Conservation (phyloP, 345 rosid species). For the Nasturtium officinale region DNA sequence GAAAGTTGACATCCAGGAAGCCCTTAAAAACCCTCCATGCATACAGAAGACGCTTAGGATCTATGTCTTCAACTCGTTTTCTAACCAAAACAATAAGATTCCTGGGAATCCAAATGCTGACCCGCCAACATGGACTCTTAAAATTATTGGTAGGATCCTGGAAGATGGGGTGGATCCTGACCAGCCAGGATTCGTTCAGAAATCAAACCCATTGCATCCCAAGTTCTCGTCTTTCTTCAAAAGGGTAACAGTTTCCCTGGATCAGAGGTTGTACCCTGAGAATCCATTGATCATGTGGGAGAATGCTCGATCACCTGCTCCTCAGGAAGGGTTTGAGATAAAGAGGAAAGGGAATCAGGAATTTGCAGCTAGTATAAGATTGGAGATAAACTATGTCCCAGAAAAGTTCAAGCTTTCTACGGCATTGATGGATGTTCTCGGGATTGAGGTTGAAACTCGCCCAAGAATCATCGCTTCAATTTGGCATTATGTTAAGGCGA, state of each 20-base stretch:
- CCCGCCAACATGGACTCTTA: slow-evolving; percentile 93
- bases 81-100: slow-evolving; percentile 77
- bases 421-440: slow-evolving; percentile 88
- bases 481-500: slow-evolving; percentile 99
- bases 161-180: slow-evolving; percentile 96
- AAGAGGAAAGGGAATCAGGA: slow-evolving; percentile 96
- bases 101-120: slow-evolving; percentile 87
- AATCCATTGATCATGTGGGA: slow-evolving; percentile 89
- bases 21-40: slow-evolving; percentile 89
- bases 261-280: slow-evolving; percentile 92
- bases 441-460: slow-evolving; percentile 93
- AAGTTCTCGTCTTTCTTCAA: slow-evolving; percentile 93
- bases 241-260: slow-evolving; percentile 80
- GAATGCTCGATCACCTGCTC: slow-evolving; percentile 82
- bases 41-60: slow-evolving; percentile 90
- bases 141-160: slow-evolving; percentile 87
- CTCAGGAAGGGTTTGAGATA: slow-evolving; percentile 97
- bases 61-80: slow-evolving; percentile 84
- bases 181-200: slow-evolving; percentile 83
- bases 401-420: slow-evolving; percentile 95
- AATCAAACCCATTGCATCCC: slow-evolving; percentile 67
- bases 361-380: slow-evolving; percentile 66
- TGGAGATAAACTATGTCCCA: slow-evolving; percentile 93
- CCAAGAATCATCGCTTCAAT: slow-evolving; percentile 96
- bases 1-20: slow-evolving; percentile 96